Percentiles rank a stretch among this genome's conserved stretches.
Conservation (phyloP, 23 red algal species). For the Gracilariopsis chorda region DNA sequence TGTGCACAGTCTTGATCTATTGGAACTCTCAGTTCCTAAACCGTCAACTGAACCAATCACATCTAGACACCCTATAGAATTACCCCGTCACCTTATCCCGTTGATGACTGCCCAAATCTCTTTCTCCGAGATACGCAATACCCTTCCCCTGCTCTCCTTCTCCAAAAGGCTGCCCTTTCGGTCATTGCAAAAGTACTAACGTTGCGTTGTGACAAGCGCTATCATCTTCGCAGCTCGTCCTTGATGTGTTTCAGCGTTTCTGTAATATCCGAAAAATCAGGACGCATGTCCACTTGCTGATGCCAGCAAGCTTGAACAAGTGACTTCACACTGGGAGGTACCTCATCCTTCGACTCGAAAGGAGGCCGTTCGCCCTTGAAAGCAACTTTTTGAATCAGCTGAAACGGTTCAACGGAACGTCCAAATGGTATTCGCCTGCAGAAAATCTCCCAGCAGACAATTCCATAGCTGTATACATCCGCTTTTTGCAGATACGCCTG, state of each 20-base stretch:
- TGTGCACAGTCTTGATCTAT: too few species aligned
- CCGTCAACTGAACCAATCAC: too few species aligned
- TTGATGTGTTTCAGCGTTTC: slow-evolving; percentile 70
- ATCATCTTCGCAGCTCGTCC: too few species aligned
- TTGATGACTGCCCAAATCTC: too few species aligned
- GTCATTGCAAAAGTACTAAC: too few species aligned
- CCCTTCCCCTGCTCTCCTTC: too few species aligned
- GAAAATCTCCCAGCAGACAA: slow-evolving; percentile 81
- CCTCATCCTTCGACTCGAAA: slow-evolving; percentile 31
- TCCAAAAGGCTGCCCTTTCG: too few species aligned
- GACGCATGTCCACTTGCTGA: slow-evolving; percentile 56
- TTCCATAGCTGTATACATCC: slow-evolving; percentile 85
- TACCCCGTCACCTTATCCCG: too few species aligned
- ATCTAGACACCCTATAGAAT: too few species aligned
- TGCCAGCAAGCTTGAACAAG: slow-evolving; percentile 91
- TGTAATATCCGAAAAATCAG: slow-evolving; percentile 75
- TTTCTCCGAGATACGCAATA: too few species aligned
- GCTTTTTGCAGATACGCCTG: slow-evolving; percentile 59
- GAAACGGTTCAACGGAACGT: slow-evolving; percentile 11
- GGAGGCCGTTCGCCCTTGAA: slow-evolving; percentile 33
- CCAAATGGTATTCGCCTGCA: slow-evolving; percentile 55
- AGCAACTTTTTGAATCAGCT: slow-evolving; percentile 69
- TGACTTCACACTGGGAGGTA: slow-evolving; percentile 31
- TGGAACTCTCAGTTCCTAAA: too few species aligned
- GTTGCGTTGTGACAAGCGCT: too few species aligned